These are phyloP conservation scores for Chytriomyces sp. DNA, from an alignment of 192 early-diverging fungal species.

Conservation along the genomic window DNA sequence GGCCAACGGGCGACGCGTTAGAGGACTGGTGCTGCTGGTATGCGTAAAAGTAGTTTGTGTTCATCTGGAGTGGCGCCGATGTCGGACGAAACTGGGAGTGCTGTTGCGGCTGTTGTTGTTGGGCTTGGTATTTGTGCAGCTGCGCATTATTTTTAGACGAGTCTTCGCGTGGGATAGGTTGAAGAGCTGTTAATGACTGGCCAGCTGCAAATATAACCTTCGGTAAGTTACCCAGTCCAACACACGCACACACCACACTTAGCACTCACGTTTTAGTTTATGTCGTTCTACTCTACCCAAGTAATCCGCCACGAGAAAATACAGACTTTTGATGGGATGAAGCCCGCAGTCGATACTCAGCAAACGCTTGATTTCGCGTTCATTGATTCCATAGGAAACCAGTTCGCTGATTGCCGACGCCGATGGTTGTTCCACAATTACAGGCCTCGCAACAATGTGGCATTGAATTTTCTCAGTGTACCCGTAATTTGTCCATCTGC, in stretches of 20 bases:
- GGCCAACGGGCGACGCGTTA: neutral
- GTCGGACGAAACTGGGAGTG: neutral
- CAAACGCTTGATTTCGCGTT: conserved; percentile 31
- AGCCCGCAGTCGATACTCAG: conserved; percentile 33
- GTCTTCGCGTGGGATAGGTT: neutral
- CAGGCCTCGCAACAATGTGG: conserved; percentile 15
- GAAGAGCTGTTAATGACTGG: conserved; percentile 4
- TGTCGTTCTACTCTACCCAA: conserved; percentile 4
- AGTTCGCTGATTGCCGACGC: conserved; percentile 25
- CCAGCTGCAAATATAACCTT: neutral
- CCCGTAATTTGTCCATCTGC: conserved; percentile 60
- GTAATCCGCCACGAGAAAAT: conserved; percentile 39
- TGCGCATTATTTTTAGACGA: neutral
- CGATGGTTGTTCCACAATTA: conserved; percentile 30
- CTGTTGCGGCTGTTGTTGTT: neutral
- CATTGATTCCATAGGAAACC: conserved; percentile 38
- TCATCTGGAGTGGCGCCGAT: conserved; percentile 5
- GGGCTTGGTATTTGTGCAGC: neutral
- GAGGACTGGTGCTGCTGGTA: neutral
- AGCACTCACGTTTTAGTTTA: conserved; percentile 3
- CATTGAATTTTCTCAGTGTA: conserved; percentile 20
- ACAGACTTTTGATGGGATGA: conserved; percentile 43
- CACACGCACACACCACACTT: neutral
- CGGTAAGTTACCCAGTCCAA: neutral
- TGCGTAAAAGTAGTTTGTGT: neutral